Evolutionary conservation across 306 rosid species (phyloP), one percentile per base, ranked within the genome.

Genomic region (Cicer pinnatifidum): DNA sequence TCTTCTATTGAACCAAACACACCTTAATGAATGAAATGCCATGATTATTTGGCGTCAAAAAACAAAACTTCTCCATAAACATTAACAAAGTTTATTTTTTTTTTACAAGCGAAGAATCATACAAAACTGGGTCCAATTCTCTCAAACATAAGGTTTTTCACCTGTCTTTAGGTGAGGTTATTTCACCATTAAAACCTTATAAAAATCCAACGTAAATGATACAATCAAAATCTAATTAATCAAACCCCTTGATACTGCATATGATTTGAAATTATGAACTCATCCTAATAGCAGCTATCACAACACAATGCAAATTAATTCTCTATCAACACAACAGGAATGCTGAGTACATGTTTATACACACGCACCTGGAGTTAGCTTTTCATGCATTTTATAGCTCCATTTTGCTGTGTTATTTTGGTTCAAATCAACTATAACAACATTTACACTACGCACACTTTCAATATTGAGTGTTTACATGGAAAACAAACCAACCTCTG

Each of bases 231-330:
- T 67, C 28, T 63, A 37, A 12, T 10, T 38, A 10, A 33, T 47
- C 44, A 17, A 61, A 52, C 38, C 9, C 71, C 78, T 16, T 17
- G 71, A 62, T 72, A 38, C 23, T 19, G 58, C 10, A 17, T 52
- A 52, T n/a, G 33, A 44, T 9, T 53, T 67, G 75, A 35, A 69
- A 20, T 69, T 9, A 9, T 12, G 65, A 71, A 52, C 69, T 73
- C 59, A 47, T 46, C 28, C 4, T 19, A 6, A 20, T 57, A 9
- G 57, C 33, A 16, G 53, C 79, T 75, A 13, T 20, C 11, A 16
- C 6, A 39, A 9, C 40, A 16, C 4, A 43, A 63, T 65, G 20
- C 47, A 61, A 61, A 11, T 16, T 23, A 37, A 40, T 44, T 37
- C 37, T 47, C 33, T 9, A 40, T 41, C 46, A 71, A 11, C 50